Evolutionary conservation across 2,329 filamentous ascomycete species (phyloP), one percentile per base, ranked within the genome.

Genomic region (Fusarium chuoi): DNA sequence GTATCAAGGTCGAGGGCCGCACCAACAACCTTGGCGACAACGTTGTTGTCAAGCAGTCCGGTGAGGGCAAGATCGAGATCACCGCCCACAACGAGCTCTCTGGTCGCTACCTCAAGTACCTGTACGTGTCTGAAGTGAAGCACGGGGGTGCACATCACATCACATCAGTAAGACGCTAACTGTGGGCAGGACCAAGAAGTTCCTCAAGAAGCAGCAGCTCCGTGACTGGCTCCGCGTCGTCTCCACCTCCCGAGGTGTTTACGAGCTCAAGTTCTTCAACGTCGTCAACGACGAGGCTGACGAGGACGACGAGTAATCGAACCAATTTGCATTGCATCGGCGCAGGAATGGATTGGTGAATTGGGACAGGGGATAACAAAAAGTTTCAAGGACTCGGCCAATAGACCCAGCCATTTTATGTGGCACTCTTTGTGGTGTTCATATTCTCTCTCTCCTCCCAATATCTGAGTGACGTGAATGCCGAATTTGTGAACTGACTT

Each of bases 221-320:
- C 94, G 96, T 89, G 96, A 99, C 91, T 99, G 96, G 96, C 94
- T 99, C 84, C 95, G 96, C 83, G 96, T 99, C 81, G 96, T 99
- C 83, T 97, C 95, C 81, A 98, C 96, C 85, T 95, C 93, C 86
- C 96, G 96, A 89, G 96, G 96, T 84, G 95, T 98, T 78, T 99
- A 99, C 90, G 95, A 98, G 91, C 93, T 99, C 87, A 95, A 97
- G 90, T 99, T 99, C 95, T 99, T 97, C 95, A 99, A 99, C 91
- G 95, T 99, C 84, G 96, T 98, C 83, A 96, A 97, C 87, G 96
- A 99, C 85, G 96, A 95, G 85, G 95, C 90, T 81, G 96, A 98
- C 80, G 96, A 99, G 84, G 96, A 99, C 84, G 96, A 99, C 84
- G 96, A 99, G 87, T 99, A 98, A 90, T 91, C 81, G 80, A 70